phyloP scores from a whole-genome alignment of 2,329 filamentous ascomycete species.

The Pseudophaeomoniella oleicola region DNA sequence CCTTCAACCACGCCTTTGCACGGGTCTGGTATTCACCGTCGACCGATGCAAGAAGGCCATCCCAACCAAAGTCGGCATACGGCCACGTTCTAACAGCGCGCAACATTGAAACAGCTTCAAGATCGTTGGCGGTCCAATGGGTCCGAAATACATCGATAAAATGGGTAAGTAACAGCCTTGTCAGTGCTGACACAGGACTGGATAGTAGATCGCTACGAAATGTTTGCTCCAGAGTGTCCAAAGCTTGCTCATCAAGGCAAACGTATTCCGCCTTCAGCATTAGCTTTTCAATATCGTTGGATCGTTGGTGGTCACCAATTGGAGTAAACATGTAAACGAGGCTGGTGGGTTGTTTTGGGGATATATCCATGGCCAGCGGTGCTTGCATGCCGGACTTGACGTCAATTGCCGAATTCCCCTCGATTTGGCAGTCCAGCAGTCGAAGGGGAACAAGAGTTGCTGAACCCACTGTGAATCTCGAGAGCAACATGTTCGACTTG shows the following conservation, averaged over 20 bases:
- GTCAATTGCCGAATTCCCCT: slow-evolving; percentile 52
- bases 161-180: slow-evolving; percentile 36
- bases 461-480: slow-evolving; percentile 79
- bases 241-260: slow-evolving; percentile 60
- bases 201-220: slow-evolving; percentile 32
- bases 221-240: slow-evolving; percentile 28
- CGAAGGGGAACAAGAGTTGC: slow-evolving; percentile 61
- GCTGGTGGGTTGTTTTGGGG: slow-evolving; percentile 67
- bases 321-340: slow-evolving; percentile 60
- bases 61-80: slow-evolving; percentile 40
- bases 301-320: slow-evolving; percentile 11
- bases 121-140: slow-evolving; percentile 30
- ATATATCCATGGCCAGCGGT: slow-evolving; percentile 44
- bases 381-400: slow-evolving; percentile 32
- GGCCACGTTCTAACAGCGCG: slow-evolving; percentile 35
- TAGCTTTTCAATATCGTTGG: slow-evolving; percentile 27
- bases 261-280: slow-evolving; percentile 6
- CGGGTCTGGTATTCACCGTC: slow-evolving; percentile 27
- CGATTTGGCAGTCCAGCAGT: slow-evolving; percentile 55
- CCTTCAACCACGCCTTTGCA: slow-evolving; percentile 35
- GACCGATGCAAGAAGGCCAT: slow-evolving; percentile 34
- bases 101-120: slow-evolving; percentile 40
- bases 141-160: slow-evolving; percentile 32
- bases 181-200: slow-evolving; percentile 31
- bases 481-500: slow-evolving; percentile 68